Conservation (phyloP, 2,329 filamentous ascomycete species). For the Hypoxylon sp. region DNA sequence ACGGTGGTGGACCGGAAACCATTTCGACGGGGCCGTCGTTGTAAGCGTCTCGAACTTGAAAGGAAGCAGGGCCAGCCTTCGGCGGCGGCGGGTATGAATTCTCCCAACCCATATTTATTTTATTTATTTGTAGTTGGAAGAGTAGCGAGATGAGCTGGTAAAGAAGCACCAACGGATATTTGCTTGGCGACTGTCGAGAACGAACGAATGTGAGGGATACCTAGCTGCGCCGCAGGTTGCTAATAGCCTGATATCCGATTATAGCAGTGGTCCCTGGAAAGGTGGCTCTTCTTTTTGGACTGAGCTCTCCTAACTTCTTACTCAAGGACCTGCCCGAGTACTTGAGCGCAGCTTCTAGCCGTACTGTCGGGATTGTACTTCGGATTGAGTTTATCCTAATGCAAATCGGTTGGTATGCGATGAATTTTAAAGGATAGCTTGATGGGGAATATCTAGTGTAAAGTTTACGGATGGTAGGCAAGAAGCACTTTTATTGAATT, state of each 20-base stretch:
- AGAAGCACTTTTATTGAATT: constrained; percentile 2
- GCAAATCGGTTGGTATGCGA: constrained; percentile 13
- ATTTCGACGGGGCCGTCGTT: constrained; percentile 44
- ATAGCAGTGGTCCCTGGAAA: constrained; percentile 14
- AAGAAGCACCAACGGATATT: constrained; percentile 15
- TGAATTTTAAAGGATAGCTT: constrained; percentile 18
- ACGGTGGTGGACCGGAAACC: constrained; percentile 41
- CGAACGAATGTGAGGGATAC: constrained; percentile 22
- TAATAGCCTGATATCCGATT: constrained; percentile 31
- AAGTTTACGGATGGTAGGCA: constrained; percentile 4
- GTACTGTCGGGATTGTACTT: constrained; percentile 11
- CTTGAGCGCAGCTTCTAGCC: constrained; percentile 11
- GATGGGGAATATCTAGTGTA: constrained; percentile 23
- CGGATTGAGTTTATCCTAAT: background rate
- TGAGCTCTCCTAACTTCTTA: constrained; percentile 1
- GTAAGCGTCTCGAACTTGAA: constrained; percentile 44
- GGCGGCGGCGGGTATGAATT: constrained; percentile 37
- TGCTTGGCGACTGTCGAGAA: constrained; percentile 17
- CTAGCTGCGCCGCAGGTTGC: constrained; percentile 36
- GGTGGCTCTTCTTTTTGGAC: constrained; percentile 9
- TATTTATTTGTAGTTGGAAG: constrained; percentile 4
- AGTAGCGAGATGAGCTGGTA: constrained; percentile 30
- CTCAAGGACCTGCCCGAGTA: constrained; percentile 21
- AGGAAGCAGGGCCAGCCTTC: constrained; percentile 45
- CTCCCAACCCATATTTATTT: constrained; percentile 48